Conservation (phyloP, 805 yeast genomes). For the Peterozyma toletana region DNA sequence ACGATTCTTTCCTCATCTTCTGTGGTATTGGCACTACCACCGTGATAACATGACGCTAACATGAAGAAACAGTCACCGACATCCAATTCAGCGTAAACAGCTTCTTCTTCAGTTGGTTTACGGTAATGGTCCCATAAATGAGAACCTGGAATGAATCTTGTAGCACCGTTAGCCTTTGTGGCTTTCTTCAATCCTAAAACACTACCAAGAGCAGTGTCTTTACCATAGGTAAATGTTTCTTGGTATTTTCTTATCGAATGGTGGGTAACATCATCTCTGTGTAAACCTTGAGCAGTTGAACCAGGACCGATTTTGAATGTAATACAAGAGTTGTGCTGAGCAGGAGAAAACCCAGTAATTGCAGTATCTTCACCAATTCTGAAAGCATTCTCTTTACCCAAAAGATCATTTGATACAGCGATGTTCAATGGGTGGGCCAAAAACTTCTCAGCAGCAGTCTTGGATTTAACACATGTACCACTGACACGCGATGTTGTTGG, state of each 20-base stretch:
- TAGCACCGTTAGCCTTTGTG: no score
- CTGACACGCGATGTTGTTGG: no score
- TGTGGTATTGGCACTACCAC: conserved; percentile 22
- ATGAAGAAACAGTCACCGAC: conserved; percentile 23
- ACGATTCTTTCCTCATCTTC: conserved; percentile 17
- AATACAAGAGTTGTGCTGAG: conserved; percentile 14
- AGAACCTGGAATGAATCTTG: conserved; percentile 25
- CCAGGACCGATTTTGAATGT: conserved; percentile 19
- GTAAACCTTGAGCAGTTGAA: conserved; percentile 12
- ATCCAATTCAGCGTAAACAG: conserved; percentile 19
- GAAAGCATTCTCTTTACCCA: conserved; percentile 14
- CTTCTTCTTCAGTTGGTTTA: conserved; percentile 15
- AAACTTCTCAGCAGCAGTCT: conserved; percentile 9
- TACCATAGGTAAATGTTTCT: no score
- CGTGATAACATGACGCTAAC: conserved; percentile 23
- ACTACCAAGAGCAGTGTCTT: no score
- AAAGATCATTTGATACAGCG: conserved; percentile 13
- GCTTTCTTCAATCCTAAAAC: no score
- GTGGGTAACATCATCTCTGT: no score
- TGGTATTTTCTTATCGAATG: no score
- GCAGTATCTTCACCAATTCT: conserved; percentile 15
- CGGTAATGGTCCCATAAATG: conserved; percentile 23
- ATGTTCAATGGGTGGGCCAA: conserved; percentile 13
- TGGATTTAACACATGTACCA: conserved; percentile 16
- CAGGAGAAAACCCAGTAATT: conserved; percentile 15